Evolutionary conservation across 805 yeast genomes (phyloP).

Genomic region (Candida silvicultrix): DNA sequence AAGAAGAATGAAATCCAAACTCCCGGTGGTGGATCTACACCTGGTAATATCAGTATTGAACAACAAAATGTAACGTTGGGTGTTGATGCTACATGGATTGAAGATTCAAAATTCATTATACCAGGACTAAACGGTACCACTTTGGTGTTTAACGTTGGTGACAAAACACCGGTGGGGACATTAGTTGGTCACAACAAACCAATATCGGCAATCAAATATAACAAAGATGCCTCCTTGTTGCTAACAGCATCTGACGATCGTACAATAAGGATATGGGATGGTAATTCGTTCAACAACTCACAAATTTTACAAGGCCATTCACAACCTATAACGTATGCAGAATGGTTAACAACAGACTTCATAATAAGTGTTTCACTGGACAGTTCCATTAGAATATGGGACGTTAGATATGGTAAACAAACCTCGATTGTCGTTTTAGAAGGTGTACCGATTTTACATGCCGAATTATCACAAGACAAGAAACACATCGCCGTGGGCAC

Average conservation of each 20-base stretch:
- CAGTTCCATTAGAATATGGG: constrained; percentile 67
- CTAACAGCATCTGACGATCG: constrained; percentile 79
- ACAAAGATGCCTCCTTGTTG: constrained; percentile 43
- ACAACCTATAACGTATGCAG: constrained; percentile 47
- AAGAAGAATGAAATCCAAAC: constrained; percentile 11
- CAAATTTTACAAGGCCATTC: constrained; percentile 47
- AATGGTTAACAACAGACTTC: constrained; percentile 43
- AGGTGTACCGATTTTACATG: constrained; percentile 50
- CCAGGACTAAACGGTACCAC: constrained; percentile 54
- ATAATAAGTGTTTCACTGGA: constrained; percentile 61
- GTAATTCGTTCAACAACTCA: constrained; percentile 47
- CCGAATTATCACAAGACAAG: constrained; percentile 44
- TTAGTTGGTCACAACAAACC: constrained; percentile 62
- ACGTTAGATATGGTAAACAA: constrained; percentile 37
- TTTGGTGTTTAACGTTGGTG: constrained; percentile 46
- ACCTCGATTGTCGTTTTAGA: constrained; percentile 32
- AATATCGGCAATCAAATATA: constrained; percentile 49
- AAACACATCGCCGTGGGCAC: constrained; percentile 57
- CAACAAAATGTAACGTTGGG: constrained; percentile 26
- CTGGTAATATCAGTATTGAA: background rate
- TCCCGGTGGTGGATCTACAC: constrained; percentile 6
- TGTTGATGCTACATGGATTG: constrained; percentile 70
- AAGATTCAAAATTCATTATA: constrained; percentile 59
- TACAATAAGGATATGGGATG: constrained; percentile 69
- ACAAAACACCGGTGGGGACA: constrained; percentile 40